phyloP scores from a whole-genome alignment of 495 filamentous ascomycete genomes.

The Penicillium daleae region DNA sequence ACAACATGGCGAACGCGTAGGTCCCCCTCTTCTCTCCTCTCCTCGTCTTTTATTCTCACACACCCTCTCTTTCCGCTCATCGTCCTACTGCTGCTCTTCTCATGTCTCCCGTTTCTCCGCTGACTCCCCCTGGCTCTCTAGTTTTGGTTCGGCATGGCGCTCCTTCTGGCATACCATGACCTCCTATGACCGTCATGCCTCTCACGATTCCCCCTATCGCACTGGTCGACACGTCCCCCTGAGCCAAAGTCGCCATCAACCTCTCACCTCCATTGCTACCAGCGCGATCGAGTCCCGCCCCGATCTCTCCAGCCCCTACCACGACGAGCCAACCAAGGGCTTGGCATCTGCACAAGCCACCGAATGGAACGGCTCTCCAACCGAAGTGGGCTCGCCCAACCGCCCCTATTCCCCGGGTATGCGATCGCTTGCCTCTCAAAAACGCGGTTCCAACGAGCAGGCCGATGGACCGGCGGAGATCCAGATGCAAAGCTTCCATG shows the following conservation, averaged over 20 bases:
- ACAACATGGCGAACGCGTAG: slow-evolving; percentile 36
- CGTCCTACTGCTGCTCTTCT: not conserved
- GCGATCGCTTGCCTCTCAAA: slow-evolving; percentile 69
- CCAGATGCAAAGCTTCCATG: slow-evolving; percentile 93
- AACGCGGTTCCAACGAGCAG: slow-evolving; percentile 56
- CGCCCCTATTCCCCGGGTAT: slow-evolving; percentile 88
- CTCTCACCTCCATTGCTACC: slow-evolving; percentile 76
- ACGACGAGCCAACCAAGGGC: slow-evolving; percentile 63
- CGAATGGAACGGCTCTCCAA: slow-evolving; percentile 65
- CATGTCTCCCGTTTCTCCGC: not conserved
- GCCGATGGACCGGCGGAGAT: slow-evolving; percentile 79
- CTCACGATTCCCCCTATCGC: slow-evolving; percentile 84
- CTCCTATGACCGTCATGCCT: slow-evolving; percentile 74
- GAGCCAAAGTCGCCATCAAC: slow-evolving; percentile 68
- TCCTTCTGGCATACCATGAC: slow-evolving; percentile 98
- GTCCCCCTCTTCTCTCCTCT: slow-evolving; percentile 12
- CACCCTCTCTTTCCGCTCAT: not conserved
- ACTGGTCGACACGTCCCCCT: slow-evolving; percentile 81
- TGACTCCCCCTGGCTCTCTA: slow-evolving; percentile 32
- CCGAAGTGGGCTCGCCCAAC: slow-evolving; percentile 54
- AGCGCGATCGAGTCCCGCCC: slow-evolving; percentile 77
- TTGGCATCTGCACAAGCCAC: slow-evolving; percentile 59
- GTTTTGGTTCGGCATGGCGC: slow-evolving; percentile 66
- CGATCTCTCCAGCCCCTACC: slow-evolving; percentile 74
- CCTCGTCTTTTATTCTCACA: not conserved